Evolutionary conservation across 805 yeast genomes (phyloP).

Genomic region (Hanseniaspora guilliermondii): DNA sequence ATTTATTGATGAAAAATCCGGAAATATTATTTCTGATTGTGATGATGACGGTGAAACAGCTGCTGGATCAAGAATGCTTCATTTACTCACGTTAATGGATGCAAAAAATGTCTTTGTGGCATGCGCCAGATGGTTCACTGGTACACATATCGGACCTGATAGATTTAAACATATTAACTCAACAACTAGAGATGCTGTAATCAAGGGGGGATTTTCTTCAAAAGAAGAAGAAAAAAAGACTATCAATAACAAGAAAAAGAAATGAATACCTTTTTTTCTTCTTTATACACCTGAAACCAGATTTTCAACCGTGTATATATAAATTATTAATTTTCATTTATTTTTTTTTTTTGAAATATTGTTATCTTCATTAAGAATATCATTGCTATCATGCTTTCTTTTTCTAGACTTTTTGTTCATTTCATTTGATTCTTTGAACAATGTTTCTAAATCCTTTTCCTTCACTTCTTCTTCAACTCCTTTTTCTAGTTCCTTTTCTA

Average conservation of each 20-base stretch:
- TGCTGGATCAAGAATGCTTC: slow-evolving; percentile 80
- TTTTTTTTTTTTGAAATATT: background rate
- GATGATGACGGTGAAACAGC: slow-evolving; percentile 98
- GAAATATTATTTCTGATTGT: slow-evolving; percentile 61
- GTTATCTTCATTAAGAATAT: background rate
- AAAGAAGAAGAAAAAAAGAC: background rate
- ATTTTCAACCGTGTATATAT: background rate
- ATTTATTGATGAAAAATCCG: slow-evolving; percentile 36
- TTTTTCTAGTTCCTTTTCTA: slow-evolving; percentile 19
- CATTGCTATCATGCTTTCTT: background rate
- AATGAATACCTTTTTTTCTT: background rate
- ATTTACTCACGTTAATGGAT: slow-evolving; percentile 64
- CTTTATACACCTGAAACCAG: background rate
- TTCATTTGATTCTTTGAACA: slow-evolving; percentile 9
- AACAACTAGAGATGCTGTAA: slow-evolving; percentile 72
- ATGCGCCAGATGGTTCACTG: slow-evolving; percentile 89
- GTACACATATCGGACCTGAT: slow-evolving; percentile 82
- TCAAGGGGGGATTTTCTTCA: slow-evolving; percentile 39
- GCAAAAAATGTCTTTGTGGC: slow-evolving; percentile 70
- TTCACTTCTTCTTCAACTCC: slow-evolving; percentile 17
- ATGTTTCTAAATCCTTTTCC: slow-evolving; percentile 1
- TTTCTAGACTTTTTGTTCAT: slow-evolving; percentile 2
- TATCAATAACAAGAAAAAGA: background rate
- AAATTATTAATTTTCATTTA: background rate
- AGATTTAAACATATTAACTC: slow-evolving; percentile 87